These are phyloP conservation scores for Lactarius trivialis DNA, from an alignment of 768 basidiomycete species.

Conservation along the genomic window DNA sequence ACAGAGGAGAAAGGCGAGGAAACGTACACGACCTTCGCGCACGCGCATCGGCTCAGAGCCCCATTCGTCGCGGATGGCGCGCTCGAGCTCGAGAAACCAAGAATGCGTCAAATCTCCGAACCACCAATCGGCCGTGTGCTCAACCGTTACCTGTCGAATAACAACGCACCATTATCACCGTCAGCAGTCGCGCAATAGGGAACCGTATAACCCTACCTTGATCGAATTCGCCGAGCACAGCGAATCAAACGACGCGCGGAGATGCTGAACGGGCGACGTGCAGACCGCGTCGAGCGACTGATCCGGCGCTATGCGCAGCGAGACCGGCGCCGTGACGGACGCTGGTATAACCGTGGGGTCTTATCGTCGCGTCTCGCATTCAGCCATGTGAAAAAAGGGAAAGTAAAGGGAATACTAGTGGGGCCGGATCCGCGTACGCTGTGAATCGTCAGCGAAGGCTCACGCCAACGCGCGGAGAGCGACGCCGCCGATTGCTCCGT, in stretches of 20 bases:
- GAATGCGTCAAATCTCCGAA: constrained; percentile 77
- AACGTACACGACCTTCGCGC: constrained; percentile 82
- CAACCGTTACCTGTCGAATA: constrained; percentile 55
- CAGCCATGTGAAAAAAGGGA: neutral
- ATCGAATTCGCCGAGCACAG: constrained; percentile 67
- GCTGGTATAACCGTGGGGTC: constrained; percentile 88
- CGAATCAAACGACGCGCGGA: constrained; percentile 50
- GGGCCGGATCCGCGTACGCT: constrained; percentile 79
- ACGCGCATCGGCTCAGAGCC: constrained; percentile 78
- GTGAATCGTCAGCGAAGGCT: constrained; percentile 87
- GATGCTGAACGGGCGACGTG: constrained; percentile 48
- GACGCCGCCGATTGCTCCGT: constrained; percentile 62
- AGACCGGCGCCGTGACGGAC: constrained; percentile 76
- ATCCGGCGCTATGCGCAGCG: constrained; percentile 90
- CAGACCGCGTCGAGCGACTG: constrained; percentile 73
- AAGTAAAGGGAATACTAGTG: constrained; percentile 41
- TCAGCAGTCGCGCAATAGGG: neutral
- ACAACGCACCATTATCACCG: neutral
- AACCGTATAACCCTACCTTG: constrained; percentile 40
- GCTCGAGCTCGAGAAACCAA: constrained; percentile 84
- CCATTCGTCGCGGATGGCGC: constrained; percentile 84
- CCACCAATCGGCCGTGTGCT: constrained; percentile 94
- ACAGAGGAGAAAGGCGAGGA: neutral
- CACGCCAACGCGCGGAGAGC: constrained; percentile 77
- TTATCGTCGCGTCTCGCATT: constrained; percentile 25